Percentiles rank a stretch among this genome's conserved stretches.
These are phyloP conservation scores for Chenopodium suecicum DNA, from an alignment of 148 eudicot genomes.

Conservation along the genomic window DNA sequence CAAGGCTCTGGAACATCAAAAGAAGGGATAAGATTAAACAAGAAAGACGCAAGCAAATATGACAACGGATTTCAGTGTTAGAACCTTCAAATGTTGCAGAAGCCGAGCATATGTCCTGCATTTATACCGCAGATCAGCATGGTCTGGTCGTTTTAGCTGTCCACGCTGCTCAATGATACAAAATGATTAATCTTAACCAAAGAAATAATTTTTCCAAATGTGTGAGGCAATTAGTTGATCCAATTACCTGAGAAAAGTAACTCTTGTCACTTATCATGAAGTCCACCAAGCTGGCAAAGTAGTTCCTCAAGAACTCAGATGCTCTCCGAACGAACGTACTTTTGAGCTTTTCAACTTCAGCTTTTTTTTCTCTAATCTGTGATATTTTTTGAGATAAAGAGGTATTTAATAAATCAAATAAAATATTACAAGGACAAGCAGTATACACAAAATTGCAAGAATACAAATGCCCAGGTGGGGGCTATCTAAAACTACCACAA, in stretches of 20 bases:
- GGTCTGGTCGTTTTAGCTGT: constrained; percentile 94
- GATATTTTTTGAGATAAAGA: constrained; percentile 8
- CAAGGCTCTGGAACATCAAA: constrained; percentile 64
- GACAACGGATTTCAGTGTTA: constrained; percentile 1
- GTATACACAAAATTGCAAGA: neutral
- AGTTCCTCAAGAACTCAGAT: constrained; percentile 81
- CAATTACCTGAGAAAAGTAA: constrained; percentile 88
- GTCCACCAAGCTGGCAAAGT: constrained; percentile 90
- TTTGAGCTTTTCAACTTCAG: constrained; percentile 79
- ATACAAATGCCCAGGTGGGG: neutral
- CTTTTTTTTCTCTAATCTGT: constrained; percentile 83
- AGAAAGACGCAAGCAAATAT: neutral
- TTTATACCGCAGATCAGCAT: constrained; percentile 89
- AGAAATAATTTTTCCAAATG: neutral
- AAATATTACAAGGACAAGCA: neutral
- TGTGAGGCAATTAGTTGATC: constrained; percentile 9
- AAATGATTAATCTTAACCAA: constrained; percentile 2
- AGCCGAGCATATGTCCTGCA: constrained; percentile 98
- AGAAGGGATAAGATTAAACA: constrained; percentile 6
- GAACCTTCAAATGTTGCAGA: constrained; percentile 88
- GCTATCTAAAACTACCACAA: neutral
- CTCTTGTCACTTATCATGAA: constrained; percentile 93
- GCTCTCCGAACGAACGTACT: constrained; percentile 82
- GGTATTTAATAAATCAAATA: neutral
- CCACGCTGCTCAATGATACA: constrained; percentile 65